Base-by-base conservation (phyloP, 192 early-diverging fungal species). In the Phlyctochytrium bullatum region DNA sequence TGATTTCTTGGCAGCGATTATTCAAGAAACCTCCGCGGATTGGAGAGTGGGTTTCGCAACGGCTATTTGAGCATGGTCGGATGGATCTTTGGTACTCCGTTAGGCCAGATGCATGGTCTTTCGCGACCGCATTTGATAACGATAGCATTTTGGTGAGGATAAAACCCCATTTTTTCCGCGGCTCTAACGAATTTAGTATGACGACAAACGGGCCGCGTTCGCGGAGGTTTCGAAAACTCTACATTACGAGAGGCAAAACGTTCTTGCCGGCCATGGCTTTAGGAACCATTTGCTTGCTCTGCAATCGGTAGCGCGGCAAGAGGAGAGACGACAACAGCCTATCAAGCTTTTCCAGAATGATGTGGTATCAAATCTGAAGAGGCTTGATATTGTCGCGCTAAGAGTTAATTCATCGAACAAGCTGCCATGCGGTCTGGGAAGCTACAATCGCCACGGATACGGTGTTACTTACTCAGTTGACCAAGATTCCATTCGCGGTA, bases 1-100 rank as follows among this genome's bases (percentile, higher is more conserved):
- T 96, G 68, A 65, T 94, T 6, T 88, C 96, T 3, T 92, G 91
- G 79, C 84, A 84, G 66, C 83, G 91, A 3, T 82, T 87, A 31
- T 84, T 92, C 70, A 88, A 88, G 27, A 65, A 76, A 16, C 74
- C 74, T 10, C 72, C 77, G 27, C 65, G 76, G 2, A 60, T 78
- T 47, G 78, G 78, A 63, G 76, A 81, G 52, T 73, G 72, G 1
- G 80, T 74, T 3, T 72, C 76, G 4, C 76, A 66, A 0, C 65
- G 80, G 12, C 32, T 57, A 59, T 79, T 81, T 69, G 69, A 82
- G 51, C 88, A 89, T 47, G 94, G 94, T 2, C 87, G 94, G 51
- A 97, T 93, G 24, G 94, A 95, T 66, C 96, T 91, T 35, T 88
- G 89, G 17, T 84, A 92, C 20, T 87, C 87, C 52, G 85, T 88